These are phyloP conservation scores for Gymnopilus junonius DNA, from an alignment of 768 basidiomycete species.

Conservation along the genomic window DNA sequence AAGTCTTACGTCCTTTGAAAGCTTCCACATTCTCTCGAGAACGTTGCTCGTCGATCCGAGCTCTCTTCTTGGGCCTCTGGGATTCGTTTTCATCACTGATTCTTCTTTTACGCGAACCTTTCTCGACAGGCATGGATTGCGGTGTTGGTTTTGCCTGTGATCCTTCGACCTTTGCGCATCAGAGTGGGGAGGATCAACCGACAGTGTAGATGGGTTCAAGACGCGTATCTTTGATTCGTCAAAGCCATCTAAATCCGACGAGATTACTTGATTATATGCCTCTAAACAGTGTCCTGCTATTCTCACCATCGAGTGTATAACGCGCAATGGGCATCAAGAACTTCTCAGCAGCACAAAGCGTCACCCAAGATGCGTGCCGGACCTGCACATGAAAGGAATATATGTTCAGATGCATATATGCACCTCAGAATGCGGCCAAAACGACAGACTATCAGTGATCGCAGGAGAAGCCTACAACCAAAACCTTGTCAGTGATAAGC, in stretches of 20 bases:
- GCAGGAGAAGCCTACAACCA: constrained; percentile 28
- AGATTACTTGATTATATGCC: constrained; percentile 22
- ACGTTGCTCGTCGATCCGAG: not conserved
- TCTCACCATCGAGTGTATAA: constrained; percentile 42
- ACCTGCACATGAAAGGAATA: constrained; percentile 28
- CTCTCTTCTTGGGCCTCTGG: constrained; percentile 9
- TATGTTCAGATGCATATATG: not conserved
- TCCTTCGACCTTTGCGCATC: not conserved
- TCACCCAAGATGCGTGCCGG: constrained; percentile 42
- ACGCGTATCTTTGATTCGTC: constrained; percentile 19
- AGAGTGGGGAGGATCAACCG: not conserved
- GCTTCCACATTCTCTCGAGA: not conserved
- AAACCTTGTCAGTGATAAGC: not conserved
- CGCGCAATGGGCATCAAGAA: constrained; percentile 41
- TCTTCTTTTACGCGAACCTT: constrained; percentile 5
- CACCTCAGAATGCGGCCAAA: not conserved
- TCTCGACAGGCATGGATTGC: not conserved
- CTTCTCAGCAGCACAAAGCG: constrained; percentile 33
- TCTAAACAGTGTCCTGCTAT: not conserved
- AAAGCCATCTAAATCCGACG: constrained; percentile 20
- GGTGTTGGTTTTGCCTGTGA: not conserved
- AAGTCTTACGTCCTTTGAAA: not conserved
- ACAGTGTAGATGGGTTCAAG: not conserved
- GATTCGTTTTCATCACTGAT: constrained; percentile 1
- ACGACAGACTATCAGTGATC: constrained; percentile 34